These are phyloP conservation scores for Ogataea ganodermae DNA, from an alignment of 805 yeast species.

Conservation along the genomic window DNA sequence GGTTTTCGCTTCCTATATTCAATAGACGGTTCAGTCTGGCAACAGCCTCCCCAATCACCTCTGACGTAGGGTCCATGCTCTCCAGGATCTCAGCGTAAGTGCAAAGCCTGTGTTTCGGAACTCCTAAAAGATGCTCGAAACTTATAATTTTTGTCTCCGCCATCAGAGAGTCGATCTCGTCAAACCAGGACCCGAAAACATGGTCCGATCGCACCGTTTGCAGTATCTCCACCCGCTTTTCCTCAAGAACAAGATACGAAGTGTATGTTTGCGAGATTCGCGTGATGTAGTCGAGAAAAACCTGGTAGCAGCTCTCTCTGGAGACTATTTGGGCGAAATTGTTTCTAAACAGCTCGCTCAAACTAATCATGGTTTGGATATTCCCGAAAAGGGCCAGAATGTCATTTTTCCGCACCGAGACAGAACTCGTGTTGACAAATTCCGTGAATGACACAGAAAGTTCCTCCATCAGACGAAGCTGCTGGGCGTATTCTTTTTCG, in stretches of 20 bases:
- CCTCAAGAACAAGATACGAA: constrained; percentile 20
- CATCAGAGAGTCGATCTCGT: constrained; percentile 8
- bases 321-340: constrained; percentile 5
- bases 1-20: not conserved
- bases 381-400: constrained; percentile 46
- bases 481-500: constrained; percentile 37
- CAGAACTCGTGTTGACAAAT: constrained; percentile 31
- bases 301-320: constrained; percentile 14
- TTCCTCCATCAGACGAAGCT: constrained; percentile 32
- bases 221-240: constrained; percentile 11
- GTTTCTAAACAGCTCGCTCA: constrained; percentile 36
- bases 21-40: constrained; percentile 2
- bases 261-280: constrained; percentile 31
- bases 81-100: constrained; percentile 6
- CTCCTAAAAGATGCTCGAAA: constrained; percentile 9
- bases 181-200: constrained; percentile 19
- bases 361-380: constrained; percentile 39
- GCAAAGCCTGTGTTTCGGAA: constrained; percentile 10
- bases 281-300: constrained; percentile 23
- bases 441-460: constrained; percentile 37
- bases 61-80: constrained; percentile 5
- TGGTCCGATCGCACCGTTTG: constrained; percentile 6
- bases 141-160: not conserved
- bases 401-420: constrained; percentile 38
- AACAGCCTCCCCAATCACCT: constrained; percentile 4